Conservation (phyloP, 345 rosid species). For the Eucalyptus shirleyi region DNA sequence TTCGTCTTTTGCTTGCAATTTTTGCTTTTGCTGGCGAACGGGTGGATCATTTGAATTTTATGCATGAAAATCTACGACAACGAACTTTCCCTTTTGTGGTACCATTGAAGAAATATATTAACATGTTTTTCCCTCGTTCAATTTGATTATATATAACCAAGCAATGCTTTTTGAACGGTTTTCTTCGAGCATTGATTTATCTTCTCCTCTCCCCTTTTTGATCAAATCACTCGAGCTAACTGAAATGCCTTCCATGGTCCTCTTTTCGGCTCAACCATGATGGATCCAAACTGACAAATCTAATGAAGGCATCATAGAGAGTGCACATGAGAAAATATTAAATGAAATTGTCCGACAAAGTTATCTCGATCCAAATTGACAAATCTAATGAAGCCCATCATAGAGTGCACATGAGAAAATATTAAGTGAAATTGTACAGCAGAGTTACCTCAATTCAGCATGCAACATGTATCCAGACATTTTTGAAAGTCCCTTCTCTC, state of each 20-base stretch:
- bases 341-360: accelerated
- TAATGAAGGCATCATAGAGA: accelerated
- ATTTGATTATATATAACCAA: neutral
- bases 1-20: neutral
- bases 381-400: neutral
- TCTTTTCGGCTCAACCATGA: neutral
- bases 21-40: too few species aligned
- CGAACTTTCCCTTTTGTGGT: neutral
- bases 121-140: neutral
- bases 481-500: too few species aligned
- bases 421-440: too few species aligned
- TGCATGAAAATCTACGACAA: neutral
- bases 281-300: accelerated
- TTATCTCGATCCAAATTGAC: too few species aligned
- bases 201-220: accelerated
- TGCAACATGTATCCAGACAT: neutral
- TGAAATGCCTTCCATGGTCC: accelerated
- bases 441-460: neutral
- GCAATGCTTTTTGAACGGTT: neutral
- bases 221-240: neutral
- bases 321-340: accelerated
- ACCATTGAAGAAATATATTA: neutral
- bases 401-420: neutral
- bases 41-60: neutral
- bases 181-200: too few species aligned